These are phyloP conservation scores for Acanthamoeba castellanii DNA, from an alignment of 208 protist species.

Conservation along the genomic window DNA sequence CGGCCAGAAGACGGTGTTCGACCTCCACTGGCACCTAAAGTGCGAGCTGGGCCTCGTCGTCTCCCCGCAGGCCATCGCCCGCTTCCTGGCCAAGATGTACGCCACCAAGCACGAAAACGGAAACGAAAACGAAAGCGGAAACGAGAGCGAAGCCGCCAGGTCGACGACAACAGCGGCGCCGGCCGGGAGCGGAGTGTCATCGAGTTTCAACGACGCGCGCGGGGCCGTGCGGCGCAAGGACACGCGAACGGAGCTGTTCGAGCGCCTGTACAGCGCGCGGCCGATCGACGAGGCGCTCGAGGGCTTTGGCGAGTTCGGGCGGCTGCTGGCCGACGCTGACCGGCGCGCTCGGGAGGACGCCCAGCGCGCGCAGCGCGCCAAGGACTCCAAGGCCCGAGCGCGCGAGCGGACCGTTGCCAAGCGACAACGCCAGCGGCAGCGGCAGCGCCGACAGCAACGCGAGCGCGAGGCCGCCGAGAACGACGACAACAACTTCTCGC, in stretches of 20 bases:
- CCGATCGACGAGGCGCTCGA: not conserved
- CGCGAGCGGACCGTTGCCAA: too few relatives aligned
- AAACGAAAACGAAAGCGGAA: not conserved
- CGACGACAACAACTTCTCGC: not conserved
- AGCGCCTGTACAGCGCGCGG: conserved; percentile 4
- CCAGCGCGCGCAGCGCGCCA: not conserved
- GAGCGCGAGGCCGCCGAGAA: not conserved
- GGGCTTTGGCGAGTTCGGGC: not conserved
- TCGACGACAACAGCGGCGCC: not conserved
- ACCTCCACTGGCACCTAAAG: conserved; percentile 26
- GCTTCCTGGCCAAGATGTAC: not conserved
- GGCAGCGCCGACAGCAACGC: not conserved
- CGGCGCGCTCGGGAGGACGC: not conserved
- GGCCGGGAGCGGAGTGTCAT: not conserved
- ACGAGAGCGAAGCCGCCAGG: not conserved
- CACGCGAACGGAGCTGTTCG: not conserved
- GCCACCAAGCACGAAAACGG: not conserved
- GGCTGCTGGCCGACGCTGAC: not conserved
- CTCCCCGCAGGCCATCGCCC: not conserved
- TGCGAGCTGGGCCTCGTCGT: not conserved
- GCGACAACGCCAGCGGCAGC: not conserved
- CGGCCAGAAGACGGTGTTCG: conserved; percentile 43
- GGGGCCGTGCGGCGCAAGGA: not conserved
- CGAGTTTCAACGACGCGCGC: too few relatives aligned
- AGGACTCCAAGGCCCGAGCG: not conserved